Base-by-base conservation (phyloP, 2,329 filamentous ascomycete genomes). In the Tolypocladium paradoxum region DNA sequence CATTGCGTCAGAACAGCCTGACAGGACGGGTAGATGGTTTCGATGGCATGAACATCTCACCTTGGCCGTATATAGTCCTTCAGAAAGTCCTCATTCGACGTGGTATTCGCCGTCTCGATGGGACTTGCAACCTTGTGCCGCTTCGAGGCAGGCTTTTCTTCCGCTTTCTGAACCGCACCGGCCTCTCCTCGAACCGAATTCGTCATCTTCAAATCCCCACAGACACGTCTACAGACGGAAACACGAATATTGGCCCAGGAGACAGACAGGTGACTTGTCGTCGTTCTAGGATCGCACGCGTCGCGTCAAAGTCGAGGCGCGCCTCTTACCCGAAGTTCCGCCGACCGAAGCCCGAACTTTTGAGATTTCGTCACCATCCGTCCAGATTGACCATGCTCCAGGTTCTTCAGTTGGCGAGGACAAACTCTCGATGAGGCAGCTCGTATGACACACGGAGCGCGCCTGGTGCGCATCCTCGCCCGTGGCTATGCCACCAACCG, bases 41-140 rank as follows among this genome's bases (percentile, higher is more conserved):
- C 34, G 14, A 6, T 18, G 22, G 5, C 7, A 11, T 40, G 33
- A 6, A 24, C 12, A 4, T 48, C 70, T 58, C 62, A 81, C 78
- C 67, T 69, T 20, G 73, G 70, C 37, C 68, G 66, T 9, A 83
- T 55, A 57, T 81, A 77, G 16, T 75, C 66, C 24, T 62, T 57
- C 18, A 78, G 59, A 58, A 83, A 84, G 0, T 72, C 68, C 0
- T 71, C 67, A 50, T 82, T 72, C 0, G 64, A 61, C 56, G 75
- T 75, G 27, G 59, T 59, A 55, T 81, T 81, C 20, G 74, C 78
- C 29, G 59, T 58, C 27, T 79, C 74, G 37, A 84, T 74, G 1
- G 70, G 68, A 49, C 67, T 65, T 6, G 1, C 63, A 51, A 22
- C 47, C 52, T 33, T 46, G 50, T 6, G 29, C 11, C 47, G 34